A percentile compares a stretch with the other conserved stretches of the same genome.
Evolutionary conservation across 2,329 filamentous ascomycete genomes (phyloP).

Genomic region (Fusarium haematococcum): DNA sequence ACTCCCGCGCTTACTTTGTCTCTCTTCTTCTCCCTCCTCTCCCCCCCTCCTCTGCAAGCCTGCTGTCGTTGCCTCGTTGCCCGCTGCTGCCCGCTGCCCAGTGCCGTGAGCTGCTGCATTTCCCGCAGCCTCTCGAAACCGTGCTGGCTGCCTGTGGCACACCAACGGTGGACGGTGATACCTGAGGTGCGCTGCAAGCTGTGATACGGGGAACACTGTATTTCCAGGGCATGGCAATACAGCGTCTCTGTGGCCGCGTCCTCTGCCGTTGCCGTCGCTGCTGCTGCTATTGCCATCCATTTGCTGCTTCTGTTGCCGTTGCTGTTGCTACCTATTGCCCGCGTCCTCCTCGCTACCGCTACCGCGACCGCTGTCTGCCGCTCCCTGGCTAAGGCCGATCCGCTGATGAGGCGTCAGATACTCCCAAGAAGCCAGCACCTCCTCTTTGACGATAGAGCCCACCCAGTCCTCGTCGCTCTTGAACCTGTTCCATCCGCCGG

Average conservation of each 20-base stretch:
- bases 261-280: conserved; percentile 39
- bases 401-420: conserved; percentile 59
- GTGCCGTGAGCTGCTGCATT: conserved; percentile 42
- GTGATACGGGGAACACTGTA: conserved; percentile 46
- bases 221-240: conserved; percentile 47
- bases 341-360: conserved; percentile 19
- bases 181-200: conserved; percentile 40
- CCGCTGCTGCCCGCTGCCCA: conserved; percentile 27
- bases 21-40: conserved; percentile 31
- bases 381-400: conserved; percentile 35
- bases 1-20: conserved; percentile 22
- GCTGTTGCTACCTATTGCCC: conserved; percentile 33
- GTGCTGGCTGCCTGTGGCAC: conserved; percentile 42
- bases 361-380: conserved; percentile 13
- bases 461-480: conserved; percentile 63
- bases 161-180: conserved; percentile 43
- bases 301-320: conserved; percentile 9
- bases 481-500: conserved; percentile 63
- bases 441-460: conserved; percentile 66
- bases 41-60: conserved; percentile 20
- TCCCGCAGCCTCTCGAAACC: conserved; percentile 44
- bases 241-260: conserved; percentile 44
- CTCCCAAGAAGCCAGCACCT: conserved; percentile 64
- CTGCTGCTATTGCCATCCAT: conserved; percentile 12
- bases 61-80: conserved; percentile 23